These are phyloP conservation scores for Sequoia sempervirens DNA, from an alignment of 75 land plant genomes.

Conservation along the genomic window DNA sequence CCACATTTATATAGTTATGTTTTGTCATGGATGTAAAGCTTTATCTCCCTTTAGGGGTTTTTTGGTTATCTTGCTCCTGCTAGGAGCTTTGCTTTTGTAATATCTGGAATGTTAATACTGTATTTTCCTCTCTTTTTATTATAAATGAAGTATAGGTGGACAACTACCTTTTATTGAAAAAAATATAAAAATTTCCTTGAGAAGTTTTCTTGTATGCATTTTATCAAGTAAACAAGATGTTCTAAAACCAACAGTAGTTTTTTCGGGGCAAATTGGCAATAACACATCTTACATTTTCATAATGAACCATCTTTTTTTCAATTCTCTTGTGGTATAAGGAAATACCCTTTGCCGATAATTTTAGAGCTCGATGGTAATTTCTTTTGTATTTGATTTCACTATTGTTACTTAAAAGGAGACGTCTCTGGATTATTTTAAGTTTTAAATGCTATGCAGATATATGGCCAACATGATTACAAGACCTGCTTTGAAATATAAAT, in stretches of 20 bases:
- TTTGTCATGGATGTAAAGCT: too few relatives aligned
- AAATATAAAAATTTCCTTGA: too few relatives aligned
- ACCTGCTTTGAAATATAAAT: background rate
- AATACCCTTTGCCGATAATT: background rate
- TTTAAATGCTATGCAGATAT: background rate
- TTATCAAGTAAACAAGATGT: background rate
- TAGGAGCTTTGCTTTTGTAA: too few relatives aligned
- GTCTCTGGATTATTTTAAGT: background rate
- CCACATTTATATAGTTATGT: too few relatives aligned
- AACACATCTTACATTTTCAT: background rate
- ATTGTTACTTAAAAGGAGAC: background rate
- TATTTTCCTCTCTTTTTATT: too few relatives aligned
- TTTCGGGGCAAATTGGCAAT: background rate
- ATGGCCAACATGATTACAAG: background rate
- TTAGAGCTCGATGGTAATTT: background rate
- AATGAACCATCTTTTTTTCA: background rate
- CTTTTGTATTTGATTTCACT: background rate
- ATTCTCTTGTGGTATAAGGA: background rate
- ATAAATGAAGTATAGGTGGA: too few relatives aligned
- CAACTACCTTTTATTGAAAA: too few relatives aligned
- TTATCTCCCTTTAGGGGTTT: too few relatives aligned
- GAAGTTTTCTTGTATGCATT: background rate
- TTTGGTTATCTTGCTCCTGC: too few relatives aligned
- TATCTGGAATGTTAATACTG: too few relatives aligned
- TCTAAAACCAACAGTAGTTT: background rate